Conservation (phyloP, 352 stramenopile genomes). For the Phytophthora uliginosa region DNA sequence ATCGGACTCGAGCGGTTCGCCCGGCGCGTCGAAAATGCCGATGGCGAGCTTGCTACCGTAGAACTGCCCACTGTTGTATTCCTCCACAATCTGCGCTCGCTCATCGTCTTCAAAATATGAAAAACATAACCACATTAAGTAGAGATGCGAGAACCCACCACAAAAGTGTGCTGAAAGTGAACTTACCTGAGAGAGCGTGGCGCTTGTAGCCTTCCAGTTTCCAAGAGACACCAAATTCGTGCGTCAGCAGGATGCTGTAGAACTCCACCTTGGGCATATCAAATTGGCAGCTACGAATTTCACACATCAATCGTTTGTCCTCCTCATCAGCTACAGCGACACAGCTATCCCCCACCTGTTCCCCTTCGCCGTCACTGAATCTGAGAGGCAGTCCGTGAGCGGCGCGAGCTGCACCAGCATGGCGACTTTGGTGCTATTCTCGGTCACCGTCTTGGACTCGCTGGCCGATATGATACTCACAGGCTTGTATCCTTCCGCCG, state of each 20-base stretch:
- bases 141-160: neutral
- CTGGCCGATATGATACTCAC: slow-evolving; percentile 79
- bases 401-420: slow-evolving; percentile 70
- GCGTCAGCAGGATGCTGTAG: slow-evolving; percentile 70
- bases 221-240: slow-evolving; percentile 43
- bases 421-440: slow-evolving; percentile 54
- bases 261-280: slow-evolving; percentile 71
- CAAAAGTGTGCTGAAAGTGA: neutral
- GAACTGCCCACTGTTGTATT: slow-evolving; percentile 70
- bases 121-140: neutral
- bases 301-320: neutral
- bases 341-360: slow-evolving; percentile 17
- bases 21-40: slow-evolving; percentile 64
- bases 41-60: slow-evolving; percentile 73
- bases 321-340: neutral
- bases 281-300: slow-evolving; percentile 56
- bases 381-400: slow-evolving; percentile 41
- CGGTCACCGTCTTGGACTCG: slow-evolving; percentile 47
- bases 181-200: slow-evolving; percentile 59
- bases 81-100: slow-evolving; percentile 59
- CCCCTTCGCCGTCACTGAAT: slow-evolving; percentile 1
- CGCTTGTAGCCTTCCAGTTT: slow-evolving; percentile 69
- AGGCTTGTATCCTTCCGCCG: slow-evolving; percentile 40
- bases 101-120: slow-evolving; percentile 46
- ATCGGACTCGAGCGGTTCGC: slow-evolving; percentile 47